phyloP scores from a whole-genome alignment of 225 moss, liverwort and hornwort genomes.

The Ulota crispa region DNA sequence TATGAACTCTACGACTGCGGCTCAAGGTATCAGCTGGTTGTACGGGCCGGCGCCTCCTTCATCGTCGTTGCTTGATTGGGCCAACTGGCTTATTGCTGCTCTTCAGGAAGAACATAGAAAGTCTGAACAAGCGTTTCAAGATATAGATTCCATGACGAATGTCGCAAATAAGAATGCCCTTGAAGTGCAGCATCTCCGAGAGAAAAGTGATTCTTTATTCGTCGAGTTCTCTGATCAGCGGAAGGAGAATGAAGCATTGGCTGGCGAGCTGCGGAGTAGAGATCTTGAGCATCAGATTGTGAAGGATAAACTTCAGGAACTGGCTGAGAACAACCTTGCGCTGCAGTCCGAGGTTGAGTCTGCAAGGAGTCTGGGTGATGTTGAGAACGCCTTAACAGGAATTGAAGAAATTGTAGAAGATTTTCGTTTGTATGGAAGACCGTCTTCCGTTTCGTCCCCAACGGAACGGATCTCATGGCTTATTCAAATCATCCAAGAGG shows the following conservation, averaged over 20 bases:
- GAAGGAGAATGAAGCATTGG: conserved; percentile 37
- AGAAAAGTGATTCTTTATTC: conserved; percentile 25
- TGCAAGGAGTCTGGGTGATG: conserved; percentile 24
- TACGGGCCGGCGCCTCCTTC: conserved; percentile 4
- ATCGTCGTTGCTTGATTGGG: conserved; percentile 37
- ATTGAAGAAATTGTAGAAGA: conserved; percentile 16
- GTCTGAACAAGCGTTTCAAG: conserved; percentile 29
- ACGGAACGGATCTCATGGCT: conserved; percentile 39
- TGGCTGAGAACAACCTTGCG: conserved; percentile 21
- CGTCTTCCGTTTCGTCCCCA: conserved; percentile 22
- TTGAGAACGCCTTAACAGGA: conserved; percentile 9
- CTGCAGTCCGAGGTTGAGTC: conserved; percentile 42
- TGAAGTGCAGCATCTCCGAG: conserved; percentile 37
- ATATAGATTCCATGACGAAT: conserved; percentile 31
- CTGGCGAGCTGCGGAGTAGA: conserved; percentile 42
- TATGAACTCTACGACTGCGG: conserved; percentile 15
- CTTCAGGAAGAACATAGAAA: conserved; percentile 47
- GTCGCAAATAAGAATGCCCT: conserved; percentile 20
- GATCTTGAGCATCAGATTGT: conserved; percentile 37
- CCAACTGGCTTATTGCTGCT: conserved; percentile 35
- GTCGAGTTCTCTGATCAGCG: conserved; percentile 37
- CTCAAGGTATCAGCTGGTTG: conserved; percentile 29
- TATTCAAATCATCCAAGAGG: conserved; percentile 39
- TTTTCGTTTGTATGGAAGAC: conserved; percentile 20
- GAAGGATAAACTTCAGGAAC: conserved; percentile 39